A percentile compares a stretch with the other conserved stretches of the same genome.
Conservation (phyloP, 78 protist species). For the Polysphondylium violaceum region DNA sequence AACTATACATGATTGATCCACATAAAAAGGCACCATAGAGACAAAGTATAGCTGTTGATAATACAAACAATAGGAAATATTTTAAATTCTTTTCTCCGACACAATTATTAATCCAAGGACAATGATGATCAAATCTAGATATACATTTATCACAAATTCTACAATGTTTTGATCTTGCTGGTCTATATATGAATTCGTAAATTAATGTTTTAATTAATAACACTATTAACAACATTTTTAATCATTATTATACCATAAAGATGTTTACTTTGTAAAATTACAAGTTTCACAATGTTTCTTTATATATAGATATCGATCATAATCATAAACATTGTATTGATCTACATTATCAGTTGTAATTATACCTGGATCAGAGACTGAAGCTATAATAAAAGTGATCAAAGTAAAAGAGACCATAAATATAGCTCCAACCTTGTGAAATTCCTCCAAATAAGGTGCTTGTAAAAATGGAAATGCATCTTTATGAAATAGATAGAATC, state of each 20-base stretch:
- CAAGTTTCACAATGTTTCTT: slow-evolving; percentile 60
- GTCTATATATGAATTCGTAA: slow-evolving; percentile 25
- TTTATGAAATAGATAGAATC: slow-evolving; percentile 43
- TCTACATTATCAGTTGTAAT: slow-evolving; percentile 4
- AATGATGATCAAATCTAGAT: slow-evolving; percentile 85
- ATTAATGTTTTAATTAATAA: neutral
- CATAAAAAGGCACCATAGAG: slow-evolving; percentile 77
- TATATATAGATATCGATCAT: slow-evolving; percentile 54
- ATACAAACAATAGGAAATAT: slow-evolving; percentile 62
- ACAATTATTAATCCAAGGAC: slow-evolving; percentile 77
- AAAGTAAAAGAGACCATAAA: slow-evolving; percentile 31
- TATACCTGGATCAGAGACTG: slow-evolving; percentile 32
- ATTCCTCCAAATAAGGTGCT: neutral
- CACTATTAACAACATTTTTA: neutral
- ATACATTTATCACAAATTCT: slow-evolving; percentile 82
- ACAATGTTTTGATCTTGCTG: slow-evolving; percentile 87
- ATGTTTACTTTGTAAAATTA: slow-evolving; percentile 37
- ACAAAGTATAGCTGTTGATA: slow-evolving; percentile 28
- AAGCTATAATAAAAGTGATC: slow-evolving; percentile 30
- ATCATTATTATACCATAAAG: neutral
- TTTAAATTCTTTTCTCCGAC: slow-evolving; percentile 75
- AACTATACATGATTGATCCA: neutral
- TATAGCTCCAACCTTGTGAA: slow-evolving; percentile 36
- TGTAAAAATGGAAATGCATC: slow-evolving; percentile 52
- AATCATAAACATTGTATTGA: neutral